Conservation (phyloP, 2,329 filamentous ascomycete genomes). For the Thelonectria rubi region DNA sequence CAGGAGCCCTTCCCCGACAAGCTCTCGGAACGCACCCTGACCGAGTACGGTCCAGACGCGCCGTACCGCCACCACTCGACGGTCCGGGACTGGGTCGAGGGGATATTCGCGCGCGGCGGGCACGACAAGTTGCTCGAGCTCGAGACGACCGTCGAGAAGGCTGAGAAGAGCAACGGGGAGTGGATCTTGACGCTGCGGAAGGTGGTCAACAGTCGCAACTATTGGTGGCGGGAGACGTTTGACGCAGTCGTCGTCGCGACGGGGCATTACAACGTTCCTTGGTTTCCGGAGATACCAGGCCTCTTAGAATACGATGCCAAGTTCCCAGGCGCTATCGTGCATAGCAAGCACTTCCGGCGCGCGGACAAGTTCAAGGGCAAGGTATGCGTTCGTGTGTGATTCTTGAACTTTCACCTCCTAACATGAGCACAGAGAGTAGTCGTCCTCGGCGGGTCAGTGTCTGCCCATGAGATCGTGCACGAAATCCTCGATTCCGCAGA, state of each 20-base stretch:
- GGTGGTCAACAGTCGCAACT: slow-evolving; percentile 47
- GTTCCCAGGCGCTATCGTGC: slow-evolving; percentile 50
- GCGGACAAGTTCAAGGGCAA: slow-evolving; percentile 39
- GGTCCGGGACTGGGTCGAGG: slow-evolving; percentile 21
- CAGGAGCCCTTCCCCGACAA: slow-evolving; percentile 18
- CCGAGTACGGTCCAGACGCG: slow-evolving; percentile 11
- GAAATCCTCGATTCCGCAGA: slow-evolving; percentile 49
- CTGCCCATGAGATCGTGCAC: slow-evolving; percentile 64
- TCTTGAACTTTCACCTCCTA: background rate
- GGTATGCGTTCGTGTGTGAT: slow-evolving; percentile 3
- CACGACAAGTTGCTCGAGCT: slow-evolving; percentile 47
- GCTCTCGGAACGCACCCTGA: slow-evolving; percentile 13
- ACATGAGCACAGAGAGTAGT: slow-evolving; percentile 55
- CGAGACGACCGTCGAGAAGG: slow-evolving; percentile 66
- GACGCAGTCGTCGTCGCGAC: slow-evolving; percentile 54
- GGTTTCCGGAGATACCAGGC: slow-evolving; percentile 52
- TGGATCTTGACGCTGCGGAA: slow-evolving; percentile 61
- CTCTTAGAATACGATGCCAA: slow-evolving; percentile 49
- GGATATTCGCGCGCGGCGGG: slow-evolving; percentile 11
- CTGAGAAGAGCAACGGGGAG: slow-evolving; percentile 55
- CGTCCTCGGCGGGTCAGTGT: slow-evolving; percentile 66
- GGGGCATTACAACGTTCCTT: slow-evolving; percentile 53
- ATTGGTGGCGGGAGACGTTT: slow-evolving; percentile 52
- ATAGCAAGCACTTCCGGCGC: slow-evolving; percentile 52
- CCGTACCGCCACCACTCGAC: slow-evolving; percentile 18